Conservation (phyloP, 2,329 filamentous ascomycete species). For the Fusarium graminum region DNA sequence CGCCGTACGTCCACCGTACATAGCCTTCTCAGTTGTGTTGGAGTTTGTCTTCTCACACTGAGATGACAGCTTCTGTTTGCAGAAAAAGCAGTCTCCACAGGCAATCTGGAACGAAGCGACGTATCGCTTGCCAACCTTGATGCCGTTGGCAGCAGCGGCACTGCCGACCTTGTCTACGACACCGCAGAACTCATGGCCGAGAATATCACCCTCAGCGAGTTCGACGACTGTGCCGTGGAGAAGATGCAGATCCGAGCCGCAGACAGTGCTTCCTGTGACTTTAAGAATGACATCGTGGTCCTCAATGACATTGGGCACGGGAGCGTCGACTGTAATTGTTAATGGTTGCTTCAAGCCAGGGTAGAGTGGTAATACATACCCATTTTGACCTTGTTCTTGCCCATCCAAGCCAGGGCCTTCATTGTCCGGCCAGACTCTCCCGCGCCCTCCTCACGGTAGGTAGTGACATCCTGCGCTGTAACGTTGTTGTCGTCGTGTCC, state of each 20-base stretch:
- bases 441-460: constrained; percentile 59
- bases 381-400: constrained; percentile 82
- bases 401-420: constrained; percentile 86
- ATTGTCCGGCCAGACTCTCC: constrained; percentile 72
- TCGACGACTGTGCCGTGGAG: constrained; percentile 69
- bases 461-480: constrained; percentile 76
- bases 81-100: constrained; percentile 79
- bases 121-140: constrained; percentile 75
- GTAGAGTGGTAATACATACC: constrained; percentile 53
- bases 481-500: constrained; percentile 76
- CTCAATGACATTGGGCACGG: constrained; percentile 80
- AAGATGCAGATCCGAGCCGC: constrained; percentile 71
- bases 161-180: constrained; percentile 69
- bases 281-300: constrained; percentile 83
- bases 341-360: background rate
- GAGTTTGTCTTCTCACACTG: constrained; percentile 85
- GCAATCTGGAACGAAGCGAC: constrained; percentile 92
- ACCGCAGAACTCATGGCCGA: constrained; percentile 73
- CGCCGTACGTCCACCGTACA: constrained; percentile 84
- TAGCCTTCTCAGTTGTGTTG: constrained; percentile 76
- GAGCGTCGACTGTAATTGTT: constrained; percentile 65
- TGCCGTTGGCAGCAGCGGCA: constrained; percentile 62
- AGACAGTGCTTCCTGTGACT: constrained; percentile 74
- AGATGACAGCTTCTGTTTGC: constrained; percentile 81
- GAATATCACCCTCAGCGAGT: constrained; percentile 73